Conservation (phyloP, 2,329 filamentous ascomycete genomes). For the Exophiala phaeomuriformis region DNA sequence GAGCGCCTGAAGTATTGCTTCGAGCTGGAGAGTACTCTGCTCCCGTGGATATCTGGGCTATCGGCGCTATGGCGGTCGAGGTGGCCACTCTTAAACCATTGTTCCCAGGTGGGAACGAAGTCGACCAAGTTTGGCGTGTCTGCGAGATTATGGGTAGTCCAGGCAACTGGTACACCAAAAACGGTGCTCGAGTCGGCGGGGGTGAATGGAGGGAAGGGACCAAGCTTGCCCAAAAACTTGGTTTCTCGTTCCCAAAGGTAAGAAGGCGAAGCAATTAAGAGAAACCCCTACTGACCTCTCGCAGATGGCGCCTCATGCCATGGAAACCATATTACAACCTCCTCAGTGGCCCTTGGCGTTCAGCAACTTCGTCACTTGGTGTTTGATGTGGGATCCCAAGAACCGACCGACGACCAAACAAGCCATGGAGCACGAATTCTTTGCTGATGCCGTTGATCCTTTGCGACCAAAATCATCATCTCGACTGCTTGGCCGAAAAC, state of each 20-base stretch:
- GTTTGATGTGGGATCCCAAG: conserved; percentile 97
- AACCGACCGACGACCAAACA: conserved; percentile 83
- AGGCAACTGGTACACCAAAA: conserved; percentile 95
- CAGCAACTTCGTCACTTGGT: conserved; percentile 94
- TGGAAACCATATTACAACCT: conserved; percentile 84
- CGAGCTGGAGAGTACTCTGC: conserved; percentile 95
- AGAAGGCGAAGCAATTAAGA: conserved; percentile 20
- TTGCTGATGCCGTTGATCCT: conserved; percentile 84
- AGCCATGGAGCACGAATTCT: conserved; percentile 93
- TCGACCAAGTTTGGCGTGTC: conserved; percentile 97
- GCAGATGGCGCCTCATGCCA: conserved; percentile 91
- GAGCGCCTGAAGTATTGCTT: conserved; percentile 84
- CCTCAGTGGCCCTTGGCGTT: conserved; percentile 88
- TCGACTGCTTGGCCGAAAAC: conserved; percentile 77
- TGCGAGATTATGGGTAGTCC: conserved; percentile 99
- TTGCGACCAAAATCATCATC: conserved; percentile 86
- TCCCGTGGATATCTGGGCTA: conserved; percentile 96
- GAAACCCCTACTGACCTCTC: conserved; percentile 13
- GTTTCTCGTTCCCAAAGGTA: conserved; percentile 91
- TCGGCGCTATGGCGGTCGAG: conserved; percentile 97
- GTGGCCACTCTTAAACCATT: conserved; percentile 93
- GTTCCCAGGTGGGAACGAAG: conserved; percentile 95
- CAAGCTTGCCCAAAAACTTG: conserved; percentile 84
- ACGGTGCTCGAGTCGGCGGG: conserved; percentile 76
- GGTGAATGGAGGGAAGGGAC: conserved; percentile 97